Conservation (phyloP, 2,329 filamentous ascomycete genomes). For the Dactylonectria estremocensis region DNA sequence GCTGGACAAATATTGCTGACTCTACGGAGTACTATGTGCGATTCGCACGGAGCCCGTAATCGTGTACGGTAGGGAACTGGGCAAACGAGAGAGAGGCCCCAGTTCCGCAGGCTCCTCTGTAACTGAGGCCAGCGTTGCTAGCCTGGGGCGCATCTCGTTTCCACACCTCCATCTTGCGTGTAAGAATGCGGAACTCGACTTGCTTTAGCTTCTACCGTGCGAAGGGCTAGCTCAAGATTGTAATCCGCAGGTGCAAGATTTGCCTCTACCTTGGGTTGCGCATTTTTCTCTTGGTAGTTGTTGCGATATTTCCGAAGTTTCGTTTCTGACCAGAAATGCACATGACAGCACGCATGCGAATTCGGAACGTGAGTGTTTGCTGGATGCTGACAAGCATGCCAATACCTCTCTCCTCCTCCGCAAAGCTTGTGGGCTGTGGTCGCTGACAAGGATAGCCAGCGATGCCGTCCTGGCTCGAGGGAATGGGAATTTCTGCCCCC, state of each 20-base stretch:
- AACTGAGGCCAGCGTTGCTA: slow-evolving; percentile 1
- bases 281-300: background rate
- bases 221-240: slow-evolving; percentile 4
- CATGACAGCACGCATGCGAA: background rate
- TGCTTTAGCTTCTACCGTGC: slow-evolving; percentile 25
- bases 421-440: background rate
- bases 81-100: slow-evolving; percentile 16
- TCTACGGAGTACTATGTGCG: background rate
- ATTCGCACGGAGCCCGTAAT: background rate
- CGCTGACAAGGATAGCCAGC: slow-evolving; percentile 11
- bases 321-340: background rate
- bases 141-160: slow-evolving; percentile 10
- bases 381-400: slow-evolving; percentile 8
- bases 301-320: background rate
- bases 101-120: slow-evolving; percentile 20
- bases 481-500: background rate
- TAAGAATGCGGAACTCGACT: background rate
- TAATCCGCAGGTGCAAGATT: background rate
- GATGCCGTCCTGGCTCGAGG: background rate
- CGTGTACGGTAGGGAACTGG: slow-evolving; percentile 20
- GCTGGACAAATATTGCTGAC: slow-evolving; percentile 14
- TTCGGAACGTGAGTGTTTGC: background rate
- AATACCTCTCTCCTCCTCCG: background rate
- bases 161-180: slow-evolving; percentile 32
- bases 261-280: background rate